Percentiles rank a stretch among this genome's conserved stretches.
Conservation (phyloP, 345 rosid genomes). For the Excoecaria cochinchinensis region DNA sequence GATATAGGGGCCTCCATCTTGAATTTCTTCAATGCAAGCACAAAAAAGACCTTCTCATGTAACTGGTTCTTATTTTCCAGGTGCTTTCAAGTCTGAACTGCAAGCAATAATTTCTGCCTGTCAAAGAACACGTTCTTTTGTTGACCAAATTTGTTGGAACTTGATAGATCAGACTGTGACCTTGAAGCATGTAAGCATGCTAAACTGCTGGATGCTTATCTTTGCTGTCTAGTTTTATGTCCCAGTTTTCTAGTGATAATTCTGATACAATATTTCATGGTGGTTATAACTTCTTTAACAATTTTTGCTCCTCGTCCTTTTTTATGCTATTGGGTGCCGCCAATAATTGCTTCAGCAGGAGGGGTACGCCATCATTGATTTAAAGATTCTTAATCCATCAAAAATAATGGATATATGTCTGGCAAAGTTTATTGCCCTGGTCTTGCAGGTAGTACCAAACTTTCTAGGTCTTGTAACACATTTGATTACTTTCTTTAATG, state of each 20-base stretch:
- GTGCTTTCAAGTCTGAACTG: conserved; percentile 58
- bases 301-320: conserved; percentile 6
- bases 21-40: conserved; percentile 2
- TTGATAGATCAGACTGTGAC: conserved; percentile 55
- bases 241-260: not conserved
- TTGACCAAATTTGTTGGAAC: conserved; percentile 53
- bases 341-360: conserved; percentile 41
- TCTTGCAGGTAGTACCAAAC: conserved; percentile 58
- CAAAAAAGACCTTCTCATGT: conserved; percentile 15
- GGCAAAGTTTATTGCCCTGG: conserved; percentile 57
- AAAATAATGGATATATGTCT: conserved; percentile 56
- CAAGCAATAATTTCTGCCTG: conserved; percentile 66
- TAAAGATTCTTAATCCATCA: conserved; percentile 58
- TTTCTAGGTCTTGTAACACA: conserved; percentile 2
- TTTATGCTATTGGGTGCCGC: conserved; percentile 7
- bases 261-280: not conserved
- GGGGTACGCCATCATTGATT: conserved; percentile 72
- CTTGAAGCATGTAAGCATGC: conserved; percentile 56
- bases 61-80: conserved; percentile 37
- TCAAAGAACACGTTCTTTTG: conserved; percentile 59
- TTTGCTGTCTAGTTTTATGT: conserved; percentile 4
- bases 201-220: not conserved
- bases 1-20: not conserved
- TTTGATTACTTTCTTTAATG: conserved; percentile 8
- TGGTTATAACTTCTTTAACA: conserved; percentile 5